Base-by-base conservation (phyloP, 2,329 filamentous ascomycete genomes). In the Rutstroemia sydowiana region DNA sequence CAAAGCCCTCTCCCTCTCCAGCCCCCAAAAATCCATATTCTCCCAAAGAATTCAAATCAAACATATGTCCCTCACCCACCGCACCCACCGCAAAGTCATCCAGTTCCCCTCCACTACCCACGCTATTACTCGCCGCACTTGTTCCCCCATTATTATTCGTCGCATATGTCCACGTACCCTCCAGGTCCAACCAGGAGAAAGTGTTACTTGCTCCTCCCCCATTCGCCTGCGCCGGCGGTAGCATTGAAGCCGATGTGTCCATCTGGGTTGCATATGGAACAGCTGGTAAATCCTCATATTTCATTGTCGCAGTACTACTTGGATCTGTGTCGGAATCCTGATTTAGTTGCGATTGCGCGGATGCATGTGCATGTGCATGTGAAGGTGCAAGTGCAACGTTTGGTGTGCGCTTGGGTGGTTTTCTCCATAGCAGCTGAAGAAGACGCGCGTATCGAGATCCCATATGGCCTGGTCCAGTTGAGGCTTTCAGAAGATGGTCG, bases 381-480 rank as follows among this genome's bases (percentile, higher is more conserved):
- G n/a, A 34, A 28, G n/a, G 20, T 37, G 28, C 9, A 16, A 20
- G 20, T 39, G 14, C 34, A 14, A 13, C 34, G 13, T 16, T 16
- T 3, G 34, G 34, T 14, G 34, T 36, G 5, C 26, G 20, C 21
- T 58, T 61, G 0, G 61, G 61, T 4, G 57, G 51, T 54, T 65
- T 75, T 28, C 77, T 71, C 81, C 81, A 84, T 2, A 85, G 66
- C 14, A 83, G 70, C 40, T 79, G 75, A 0, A 85, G 69, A 1
- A 83, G 75, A 16, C 77, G 73, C 3, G 81, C 77, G 58, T 84
- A 85, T 13, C 81, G 74, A 16, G 77, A 75, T 1, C 80, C 81
- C 18, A 83, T 75, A 55, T 82, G 77, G 45, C 83, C 78, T 1
- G 74, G 69, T 9, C 77, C 78, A 3, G 73, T 71, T 5, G 78